A percentile compares a stretch with the other conserved stretches of the same genome.
These are phyloP conservation scores for Chenopodium berlandieri DNA, from an alignment of 148 eudicot genomes.

Conservation along the genomic window DNA sequence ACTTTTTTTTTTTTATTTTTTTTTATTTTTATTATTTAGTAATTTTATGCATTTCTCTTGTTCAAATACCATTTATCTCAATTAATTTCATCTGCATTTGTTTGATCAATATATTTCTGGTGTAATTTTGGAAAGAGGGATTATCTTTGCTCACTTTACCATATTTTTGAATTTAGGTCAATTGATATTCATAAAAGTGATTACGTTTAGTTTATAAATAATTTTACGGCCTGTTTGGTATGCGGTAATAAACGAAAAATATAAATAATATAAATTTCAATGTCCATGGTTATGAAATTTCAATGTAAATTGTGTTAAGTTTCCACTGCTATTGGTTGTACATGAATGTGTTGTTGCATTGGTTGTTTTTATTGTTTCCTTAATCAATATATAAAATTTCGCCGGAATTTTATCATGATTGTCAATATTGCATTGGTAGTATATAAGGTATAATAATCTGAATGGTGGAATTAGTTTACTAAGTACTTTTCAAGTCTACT, in stretches of 20 bases:
- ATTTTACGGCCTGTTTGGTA: too few species aligned
- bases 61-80: too few species aligned
- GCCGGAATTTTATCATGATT: not conserved
- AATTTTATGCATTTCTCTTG: too few species aligned
- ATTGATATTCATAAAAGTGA: not conserved
- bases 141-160: not conserved
- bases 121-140: not conserved
- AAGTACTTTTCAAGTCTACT: too few species aligned
- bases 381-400: not conserved
- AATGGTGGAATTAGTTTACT: too few species aligned
- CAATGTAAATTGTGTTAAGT: too few species aligned
- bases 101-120: not conserved
- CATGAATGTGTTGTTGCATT: not conserved
- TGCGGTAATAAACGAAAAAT: too few species aligned
- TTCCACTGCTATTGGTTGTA: not conserved
- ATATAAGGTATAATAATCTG: too few species aligned
- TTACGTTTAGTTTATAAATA: not conserved
- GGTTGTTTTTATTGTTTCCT: not conserved
- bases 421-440: not conserved
- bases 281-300: too few species aligned
- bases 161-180: not conserved
- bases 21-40: too few species aligned
- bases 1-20: too few species aligned
- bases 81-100: not conserved
- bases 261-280: too few species aligned